Conservation (phyloP, 345 rosid genomes). For the Populus alba region DNA sequence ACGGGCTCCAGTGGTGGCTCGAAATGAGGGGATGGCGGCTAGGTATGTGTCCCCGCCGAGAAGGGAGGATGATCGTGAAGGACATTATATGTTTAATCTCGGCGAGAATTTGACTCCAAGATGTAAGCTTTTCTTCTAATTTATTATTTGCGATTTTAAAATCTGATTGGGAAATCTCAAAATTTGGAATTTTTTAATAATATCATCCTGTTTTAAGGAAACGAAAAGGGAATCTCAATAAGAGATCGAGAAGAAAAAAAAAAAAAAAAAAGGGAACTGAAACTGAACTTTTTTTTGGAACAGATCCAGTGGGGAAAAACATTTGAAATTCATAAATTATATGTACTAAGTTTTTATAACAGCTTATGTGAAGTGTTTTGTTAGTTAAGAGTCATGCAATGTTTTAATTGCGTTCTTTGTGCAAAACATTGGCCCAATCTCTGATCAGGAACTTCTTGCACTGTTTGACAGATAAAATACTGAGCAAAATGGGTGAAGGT, state of each 20-base stretch:
- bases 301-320: no score
- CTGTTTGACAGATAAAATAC: conserved; percentile 55
- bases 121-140: conserved; percentile 39
- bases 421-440: not conserved
- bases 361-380: not conserved
- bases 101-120: conserved; percentile 77
- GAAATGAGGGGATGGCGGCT: conserved; percentile 25
- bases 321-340: no score
- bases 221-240: no score
- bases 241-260: not conserved
- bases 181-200: no score
- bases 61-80: conserved; percentile 67
- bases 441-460: not conserved
- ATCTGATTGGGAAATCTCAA: no score
- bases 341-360: no score
- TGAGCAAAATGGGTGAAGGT: conserved; percentile 89
- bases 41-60: conserved; percentile 49
- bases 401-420: not conserved
- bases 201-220: no score
- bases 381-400: not conserved
- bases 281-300: not conserved
- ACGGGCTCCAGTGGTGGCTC: conserved; percentile 22
- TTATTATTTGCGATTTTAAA: not conserved
- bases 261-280: not conserved
- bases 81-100: conserved; percentile 60